Evolutionary conservation across 805 yeast species (phyloP), one percentile per base, ranked within the genome.

Genomic region (Wickerhamiella kazuoi): DNA sequence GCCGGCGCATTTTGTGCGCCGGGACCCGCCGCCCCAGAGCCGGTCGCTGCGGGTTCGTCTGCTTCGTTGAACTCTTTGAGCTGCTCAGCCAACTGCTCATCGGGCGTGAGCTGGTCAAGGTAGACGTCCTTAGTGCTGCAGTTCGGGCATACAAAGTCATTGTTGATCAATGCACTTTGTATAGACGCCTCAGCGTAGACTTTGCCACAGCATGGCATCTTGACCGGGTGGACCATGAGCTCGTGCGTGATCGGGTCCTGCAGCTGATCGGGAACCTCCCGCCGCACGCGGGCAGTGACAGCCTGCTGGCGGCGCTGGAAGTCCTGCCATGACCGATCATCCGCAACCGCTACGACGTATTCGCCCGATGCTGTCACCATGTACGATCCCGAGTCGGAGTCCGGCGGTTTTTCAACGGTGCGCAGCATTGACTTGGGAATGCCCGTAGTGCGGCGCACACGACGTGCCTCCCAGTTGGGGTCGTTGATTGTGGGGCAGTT

Each of bases 291-390:
- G 51, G 59, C 69, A 48, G 42, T 56, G 47, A 43, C 59, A 47
- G 48, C 51, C 60, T 65, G 54, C 49, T 74, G 65, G 46, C 75
- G 77, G 46, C 80, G 74, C 54, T 84, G 94, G 53, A 74, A 86
- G 36, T 69, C 74, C 40, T 76, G 74, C 98, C 98, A 87, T 0
- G 95, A 78, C 51, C 76, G 77, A 32, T 74, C 71, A 60, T 90
- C 98, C 0, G 97, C 97, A 44, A 86, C 74, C n/a, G 93, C 95
- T 36, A 83, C 79, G 3, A 90, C 98, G 55, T 80, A 90, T 51
- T 86, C 81, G 37, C 99, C 99, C 28, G 83, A 90, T 38, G 86
- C 97, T 24, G 84, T 84, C 48, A 90, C 74, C 79, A 90, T 73
- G 42, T 78, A 79, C 30, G 65, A 66, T 49, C 64, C 67, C 52